Conservation (phyloP, 1,139 yeast species). For the Geotrichum siamense region DNA sequence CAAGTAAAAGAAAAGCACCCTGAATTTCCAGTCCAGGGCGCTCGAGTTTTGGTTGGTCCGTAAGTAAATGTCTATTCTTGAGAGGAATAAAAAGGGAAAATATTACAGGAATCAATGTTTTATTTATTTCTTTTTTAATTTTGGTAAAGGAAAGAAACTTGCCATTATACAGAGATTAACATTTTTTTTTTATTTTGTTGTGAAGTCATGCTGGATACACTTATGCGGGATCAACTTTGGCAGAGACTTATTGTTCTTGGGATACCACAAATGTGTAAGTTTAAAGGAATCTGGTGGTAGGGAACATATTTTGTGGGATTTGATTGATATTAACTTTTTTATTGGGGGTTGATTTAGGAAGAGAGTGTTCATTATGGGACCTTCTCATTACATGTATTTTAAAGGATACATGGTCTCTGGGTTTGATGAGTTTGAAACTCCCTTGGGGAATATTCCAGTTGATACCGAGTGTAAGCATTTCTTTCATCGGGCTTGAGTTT, state of each 20-base stretch:
- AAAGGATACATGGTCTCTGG: conserved; percentile 50
- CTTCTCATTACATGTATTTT: conserved; percentile 89
- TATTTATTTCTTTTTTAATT: neutral
- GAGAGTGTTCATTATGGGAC: conserved; percentile 77
- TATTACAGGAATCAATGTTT: neutral
- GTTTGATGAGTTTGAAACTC: conserved; percentile 62
- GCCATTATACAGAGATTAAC: conserved; percentile 1
- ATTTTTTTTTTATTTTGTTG: too few relatives aligned
- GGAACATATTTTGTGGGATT: neutral
- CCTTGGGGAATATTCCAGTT: conserved; percentile 66
- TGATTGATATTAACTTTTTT: neutral
- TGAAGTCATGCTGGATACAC: conserved; percentile 78
- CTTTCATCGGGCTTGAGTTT: neutral
- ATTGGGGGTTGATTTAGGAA: conserved; percentile 37
- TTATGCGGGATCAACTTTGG: conserved; percentile 72
- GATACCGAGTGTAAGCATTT: conserved; percentile 42
- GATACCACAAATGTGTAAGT: conserved; percentile 45
- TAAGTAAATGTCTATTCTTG: conserved; percentile 23
- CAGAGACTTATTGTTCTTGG: conserved; percentile 68
- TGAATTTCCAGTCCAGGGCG: conserved; percentile 42
- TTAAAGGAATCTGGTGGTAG: too few relatives aligned
- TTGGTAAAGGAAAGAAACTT: neutral
- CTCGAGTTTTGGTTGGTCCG: conserved; percentile 56
- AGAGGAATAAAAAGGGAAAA: too few relatives aligned
- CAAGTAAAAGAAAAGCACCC: conserved; percentile 22